Evolutionary conservation across 768 basidiomycete species (phyloP), one percentile per base, ranked within the genome.

Genomic region (Podaxis pistillaris): DNA sequence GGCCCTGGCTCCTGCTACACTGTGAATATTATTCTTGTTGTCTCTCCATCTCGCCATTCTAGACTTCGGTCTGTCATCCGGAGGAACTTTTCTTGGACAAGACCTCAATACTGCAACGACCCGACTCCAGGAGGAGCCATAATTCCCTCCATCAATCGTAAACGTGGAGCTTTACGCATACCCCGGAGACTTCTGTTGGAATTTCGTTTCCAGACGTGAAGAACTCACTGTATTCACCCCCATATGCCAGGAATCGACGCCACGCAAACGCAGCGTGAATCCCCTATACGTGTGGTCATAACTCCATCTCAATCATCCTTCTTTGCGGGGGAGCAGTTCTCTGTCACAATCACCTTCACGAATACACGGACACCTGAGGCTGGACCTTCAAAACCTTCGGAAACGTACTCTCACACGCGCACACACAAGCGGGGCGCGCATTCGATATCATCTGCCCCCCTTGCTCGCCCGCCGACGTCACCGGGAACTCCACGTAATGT

Each of bases 311-410:
- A 94, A 65, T 90, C 93, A 0, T 92, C 94, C 0, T 98, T 90
- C 76, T 98, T 96, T 72, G 93, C 96, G 0, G 96, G 96, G 61
- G 96, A 98, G 74, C 78, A 84, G 0, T 93, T 96, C 74, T 80
- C 87, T 2, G 93, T 92, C 12, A 89, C 86, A 3, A 87, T 98
- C 66, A 90, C 91, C 0, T 94, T 97, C 74, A 89, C 90, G 55
- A 97, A 96, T 72, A 88, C 87, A 3, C 86, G 86, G 28, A 80
- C 86, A 0, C 80, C 86, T 4, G 78, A 79, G 24, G 69, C 74
- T 28, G 76, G 74, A 12, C 77, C 75, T 49, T 72, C 74, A 19
- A 70, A 66, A 64, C 68, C 56, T 13, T 38, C 60, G 2, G 44
- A 50, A 17, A 30, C 59, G 8, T 67, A 55, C 73, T 65, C 40